These are phyloP conservation scores for Rhodotorula diobovata DNA, from an alignment of 768 basidiomycete genomes.

Conservation along the genomic window DNA sequence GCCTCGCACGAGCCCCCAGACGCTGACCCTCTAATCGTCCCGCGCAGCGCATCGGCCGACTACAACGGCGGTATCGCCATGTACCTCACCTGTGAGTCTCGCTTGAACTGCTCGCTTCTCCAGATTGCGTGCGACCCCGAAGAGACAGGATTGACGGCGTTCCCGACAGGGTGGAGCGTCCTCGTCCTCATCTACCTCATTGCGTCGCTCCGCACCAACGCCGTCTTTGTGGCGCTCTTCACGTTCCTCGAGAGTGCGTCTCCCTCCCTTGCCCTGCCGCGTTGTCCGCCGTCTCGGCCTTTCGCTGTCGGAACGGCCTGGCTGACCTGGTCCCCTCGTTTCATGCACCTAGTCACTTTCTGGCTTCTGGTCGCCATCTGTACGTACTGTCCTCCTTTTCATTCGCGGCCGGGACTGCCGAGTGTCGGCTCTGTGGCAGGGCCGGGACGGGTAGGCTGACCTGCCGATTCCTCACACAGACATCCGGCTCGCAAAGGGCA, in stretches of 20 bases:
- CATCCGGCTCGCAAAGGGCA: conserved; percentile 29
- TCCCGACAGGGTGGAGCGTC: conserved; percentile 24
- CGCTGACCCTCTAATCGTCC: not conserved
- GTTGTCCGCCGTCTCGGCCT: too few relatives aligned
- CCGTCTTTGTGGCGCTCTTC: conserved; percentile 40
- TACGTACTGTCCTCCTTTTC: not conserved
- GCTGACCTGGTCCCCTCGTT: conserved; percentile 35
- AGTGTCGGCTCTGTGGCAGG: too few relatives aligned
- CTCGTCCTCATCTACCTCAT: conserved; percentile 39
- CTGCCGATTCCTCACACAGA: not conserved
- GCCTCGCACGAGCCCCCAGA: not conserved
- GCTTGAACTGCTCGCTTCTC: too few relatives aligned
- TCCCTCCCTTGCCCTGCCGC: not conserved
- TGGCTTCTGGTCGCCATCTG: conserved; percentile 37
- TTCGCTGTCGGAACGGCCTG: conserved; percentile 25
- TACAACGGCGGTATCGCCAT: conserved; percentile 40
- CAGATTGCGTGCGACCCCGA: too few relatives aligned
- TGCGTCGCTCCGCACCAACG: conserved; percentile 40
- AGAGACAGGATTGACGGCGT: not conserved
- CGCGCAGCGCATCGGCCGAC: conserved; percentile 7
- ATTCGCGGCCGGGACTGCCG: too few relatives aligned
- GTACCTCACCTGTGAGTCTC: conserved; percentile 30
- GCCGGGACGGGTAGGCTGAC: not conserved
- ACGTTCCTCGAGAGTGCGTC: conserved; percentile 10
- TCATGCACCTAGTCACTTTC: conserved; percentile 25